Conservation (phyloP, 495 filamentous ascomycete genomes). For the Aspergillus cristatus region DNA sequence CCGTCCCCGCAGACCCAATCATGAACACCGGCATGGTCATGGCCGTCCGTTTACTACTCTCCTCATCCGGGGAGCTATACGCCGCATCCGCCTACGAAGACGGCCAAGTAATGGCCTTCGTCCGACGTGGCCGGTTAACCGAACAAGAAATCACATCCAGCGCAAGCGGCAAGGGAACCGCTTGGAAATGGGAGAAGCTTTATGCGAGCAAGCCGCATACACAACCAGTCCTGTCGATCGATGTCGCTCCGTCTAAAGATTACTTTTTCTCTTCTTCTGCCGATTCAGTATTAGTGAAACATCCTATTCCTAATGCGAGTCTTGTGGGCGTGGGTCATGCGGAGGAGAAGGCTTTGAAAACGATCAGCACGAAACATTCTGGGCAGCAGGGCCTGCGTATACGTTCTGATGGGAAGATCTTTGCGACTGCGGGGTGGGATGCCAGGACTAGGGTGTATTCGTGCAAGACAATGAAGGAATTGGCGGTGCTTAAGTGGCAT, state of each 20-base stretch:
- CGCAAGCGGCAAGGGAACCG: conserved; percentile 1
- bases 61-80: conserved; percentile 25
- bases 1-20: conserved; percentile 46
- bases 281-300: conserved; percentile 58
- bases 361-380: conserved; percentile 70
- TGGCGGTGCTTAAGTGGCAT: conserved; percentile 96
- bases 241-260: conserved; percentile 44
- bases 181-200: conserved; percentile 49
- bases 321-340: conserved; percentile 10
- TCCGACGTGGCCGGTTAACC: conserved; percentile 19
- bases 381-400: conserved; percentile 77
- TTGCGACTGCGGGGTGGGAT: conserved; percentile 94
- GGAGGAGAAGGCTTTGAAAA: conserved; percentile 41
- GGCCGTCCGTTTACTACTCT: conserved; percentile 55
- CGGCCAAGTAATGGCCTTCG: conserved; percentile 58
- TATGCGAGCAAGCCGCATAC: conserved; percentile 63
- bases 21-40: conserved; percentile 84
- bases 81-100: conserved; percentile 80
- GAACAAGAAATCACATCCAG: conserved; percentile 5
- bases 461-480: conserved; percentile 68
- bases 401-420: conserved; percentile 72
- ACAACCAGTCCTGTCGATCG: conserved; percentile 79
- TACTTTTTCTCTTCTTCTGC: conserved; percentile 79
- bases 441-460: conserved; percentile 71
- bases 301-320: conserved; percentile 40